Evolutionary conservation across 352 stramenopile species (phyloP).

Genomic region (Phytophthora kernoviae): DNA sequence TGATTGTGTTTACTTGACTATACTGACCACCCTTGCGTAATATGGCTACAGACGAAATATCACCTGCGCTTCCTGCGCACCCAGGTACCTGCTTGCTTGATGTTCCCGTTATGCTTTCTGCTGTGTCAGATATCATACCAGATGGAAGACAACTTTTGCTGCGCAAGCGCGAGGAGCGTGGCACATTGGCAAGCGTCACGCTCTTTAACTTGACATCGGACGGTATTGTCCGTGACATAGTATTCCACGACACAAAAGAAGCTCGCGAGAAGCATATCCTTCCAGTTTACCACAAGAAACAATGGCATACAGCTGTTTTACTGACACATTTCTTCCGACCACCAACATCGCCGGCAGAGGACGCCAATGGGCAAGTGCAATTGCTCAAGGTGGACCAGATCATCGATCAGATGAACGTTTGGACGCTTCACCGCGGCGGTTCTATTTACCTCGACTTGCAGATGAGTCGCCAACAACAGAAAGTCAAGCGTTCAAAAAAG

Average conservation of each 20-base stretch:
- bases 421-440: conserved; percentile 80
- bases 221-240: conserved; percentile 82
- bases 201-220: conserved; percentile 90
- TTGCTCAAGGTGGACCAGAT: conserved; percentile 89
- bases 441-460: conserved; percentile 89
- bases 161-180: conserved; percentile 81
- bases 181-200: conserved; percentile 72
- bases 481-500: conserved; percentile 75
- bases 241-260: conserved; percentile 89
- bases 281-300: conserved; percentile 86
- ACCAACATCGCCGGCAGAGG: conserved; percentile 74
- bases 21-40: conserved; percentile 17
- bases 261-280: conserved; percentile 84
- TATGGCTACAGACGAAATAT: conserved; percentile 75
- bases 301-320: conserved; percentile 85
- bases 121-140: conserved; percentile 90
- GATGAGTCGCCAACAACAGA: conserved; percentile 86
- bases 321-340: conserved; percentile 85
- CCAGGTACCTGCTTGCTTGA: conserved; percentile 76
- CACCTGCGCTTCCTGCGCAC: conserved; percentile 81
- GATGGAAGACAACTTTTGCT: conserved; percentile 87
- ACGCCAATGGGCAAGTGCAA: conserved; percentile 76
- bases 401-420: conserved; percentile 88
- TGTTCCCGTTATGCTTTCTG: conserved; percentile 86
- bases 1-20: conserved; percentile 2